These are phyloP conservation scores for Cadophora gregata DNA, from an alignment of 2,329 filamentous ascomycete species.

Conservation along the genomic window DNA sequence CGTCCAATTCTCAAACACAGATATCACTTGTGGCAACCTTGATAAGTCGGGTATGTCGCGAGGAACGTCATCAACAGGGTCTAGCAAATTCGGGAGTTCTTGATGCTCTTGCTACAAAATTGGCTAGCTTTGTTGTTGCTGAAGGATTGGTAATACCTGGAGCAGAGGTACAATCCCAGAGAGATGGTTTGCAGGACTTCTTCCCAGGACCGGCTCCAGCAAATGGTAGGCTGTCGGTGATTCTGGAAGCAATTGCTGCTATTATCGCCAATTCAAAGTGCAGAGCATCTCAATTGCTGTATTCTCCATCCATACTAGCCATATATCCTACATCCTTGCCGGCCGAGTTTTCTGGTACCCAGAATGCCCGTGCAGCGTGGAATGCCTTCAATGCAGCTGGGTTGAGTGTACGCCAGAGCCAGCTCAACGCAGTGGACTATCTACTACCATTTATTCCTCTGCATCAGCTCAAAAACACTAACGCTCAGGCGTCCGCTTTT, in stretches of 20 bases:
- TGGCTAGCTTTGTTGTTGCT: conserved; percentile 73
- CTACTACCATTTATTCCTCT: conserved; percentile 63
- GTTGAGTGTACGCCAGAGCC: conserved; percentile 43
- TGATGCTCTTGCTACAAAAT: conserved; percentile 75
- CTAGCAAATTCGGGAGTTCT: conserved; percentile 76
- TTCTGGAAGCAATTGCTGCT: conserved; percentile 78
- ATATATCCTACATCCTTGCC: conserved; percentile 63
- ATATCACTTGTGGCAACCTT: conserved; percentile 64
- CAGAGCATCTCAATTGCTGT: conserved; percentile 73
- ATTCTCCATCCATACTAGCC: conserved; percentile 71
- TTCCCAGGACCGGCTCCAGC: conserved; percentile 68
- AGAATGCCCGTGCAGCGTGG: conserved; percentile 57
- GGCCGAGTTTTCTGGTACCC: conserved; percentile 56
- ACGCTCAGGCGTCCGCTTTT: conserved; percentile 53
- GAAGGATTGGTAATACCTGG: conserved; percentile 73
- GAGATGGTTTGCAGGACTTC: conserved; percentile 59
- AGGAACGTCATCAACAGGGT: conserved; percentile 72
- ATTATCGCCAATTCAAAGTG: conserved; percentile 82
- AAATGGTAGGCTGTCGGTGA: conserved; percentile 65
- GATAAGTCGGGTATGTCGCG: conserved; percentile 65
- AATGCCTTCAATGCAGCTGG: conserved; percentile 60
- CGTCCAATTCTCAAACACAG: conserved; percentile 63
- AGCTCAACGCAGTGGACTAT: conserved; percentile 66
- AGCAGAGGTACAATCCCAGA: conserved; percentile 60
- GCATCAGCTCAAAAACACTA: conserved; percentile 46